Evolutionary conservation across 768 basidiomycete genomes (phyloP), one percentile per base, ranked within the genome.

Genomic region (Mycena leptocephala): DNA sequence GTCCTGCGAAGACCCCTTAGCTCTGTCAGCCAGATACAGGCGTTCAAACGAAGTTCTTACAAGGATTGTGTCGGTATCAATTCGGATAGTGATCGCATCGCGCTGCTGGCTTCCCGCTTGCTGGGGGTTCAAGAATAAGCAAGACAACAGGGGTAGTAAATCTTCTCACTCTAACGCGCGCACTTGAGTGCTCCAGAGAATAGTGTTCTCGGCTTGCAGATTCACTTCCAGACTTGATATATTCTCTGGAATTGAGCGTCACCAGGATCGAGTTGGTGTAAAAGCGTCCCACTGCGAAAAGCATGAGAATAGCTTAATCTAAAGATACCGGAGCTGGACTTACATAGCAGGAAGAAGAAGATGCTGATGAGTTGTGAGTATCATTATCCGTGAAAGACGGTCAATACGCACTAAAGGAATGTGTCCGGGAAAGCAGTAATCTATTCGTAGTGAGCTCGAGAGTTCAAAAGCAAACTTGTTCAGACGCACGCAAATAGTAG

Each of bases 201-300:
- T 73, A 77, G 1, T 77, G 76, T 26, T 77, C 76, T 32, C 35
- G 48, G 59, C 59, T 61, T 20, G 33, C 35, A n/a, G 13, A 24
- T 5, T 61, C 59, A 35, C 59, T 61, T n/a, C 35, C 1, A 37
- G 59, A 61, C 59, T 61, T 61, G 62, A 77, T 77, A 16, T 77
- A 77, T 20, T 74, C 77, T 63, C 77, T 10, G 18, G 70, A 75
- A 58, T 78, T 78, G 55, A 78, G 77, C 5, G 73, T 75, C 10
- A 78, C 77, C 9, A 78, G 59, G 14, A 78, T n/a, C 26, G 74
- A 75, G 53, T 78, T 78, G 56, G 77, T 75, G 39, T 78, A 77
- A 14, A 77, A 62, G 26, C 76, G 76, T 30, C 74, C 74, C 35
- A 75, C 74, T 75, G 32, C 4, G 53, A 22, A 26, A 55, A 13